A percentile compares a stretch with the other conserved stretches of the same genome.
Conservation (phyloP, 1,139 yeast species). For the Wickerhamomyces sp. region DNA sequence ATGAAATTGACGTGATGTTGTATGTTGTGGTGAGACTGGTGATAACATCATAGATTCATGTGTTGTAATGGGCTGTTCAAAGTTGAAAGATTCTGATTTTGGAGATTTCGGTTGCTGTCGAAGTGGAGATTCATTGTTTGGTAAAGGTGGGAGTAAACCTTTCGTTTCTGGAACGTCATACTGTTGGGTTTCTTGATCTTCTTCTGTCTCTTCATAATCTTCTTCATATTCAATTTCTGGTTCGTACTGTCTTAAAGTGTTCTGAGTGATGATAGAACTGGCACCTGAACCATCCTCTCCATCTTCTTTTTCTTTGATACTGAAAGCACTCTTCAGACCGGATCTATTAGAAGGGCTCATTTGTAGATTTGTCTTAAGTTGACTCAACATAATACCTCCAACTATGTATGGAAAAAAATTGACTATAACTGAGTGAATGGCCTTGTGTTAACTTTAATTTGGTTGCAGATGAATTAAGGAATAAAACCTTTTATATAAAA, state of each 20-base stretch:
- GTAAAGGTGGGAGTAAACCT: constrained; percentile 14
- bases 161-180: constrained; percentile 9
- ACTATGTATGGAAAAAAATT: too few species aligned
- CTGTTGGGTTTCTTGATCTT: not conserved
- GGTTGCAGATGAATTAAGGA: too few species aligned
- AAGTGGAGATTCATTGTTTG: constrained; percentile 6
- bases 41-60: too few species aligned
- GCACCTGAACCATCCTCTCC: not conserved
- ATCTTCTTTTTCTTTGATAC: not conserved
- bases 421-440: too few species aligned
- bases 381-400: too few species aligned
- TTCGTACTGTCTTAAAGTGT: not conserved
- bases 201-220: not conserved
- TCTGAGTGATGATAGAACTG: not conserved
- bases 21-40: too few species aligned
- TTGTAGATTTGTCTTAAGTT: too few species aligned
- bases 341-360: too few species aligned
- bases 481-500: too few species aligned
- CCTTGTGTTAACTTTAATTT: too few species aligned
- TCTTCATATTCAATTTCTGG: not conserved
- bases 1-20: too few species aligned
- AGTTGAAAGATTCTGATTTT: not conserved
- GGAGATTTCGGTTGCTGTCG: constrained; percentile 1
- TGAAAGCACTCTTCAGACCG: not conserved
- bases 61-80: not conserved